phyloP scores from a whole-genome alignment of 495 filamentous ascomycete species.

The Bacidia rubella region DNA sequence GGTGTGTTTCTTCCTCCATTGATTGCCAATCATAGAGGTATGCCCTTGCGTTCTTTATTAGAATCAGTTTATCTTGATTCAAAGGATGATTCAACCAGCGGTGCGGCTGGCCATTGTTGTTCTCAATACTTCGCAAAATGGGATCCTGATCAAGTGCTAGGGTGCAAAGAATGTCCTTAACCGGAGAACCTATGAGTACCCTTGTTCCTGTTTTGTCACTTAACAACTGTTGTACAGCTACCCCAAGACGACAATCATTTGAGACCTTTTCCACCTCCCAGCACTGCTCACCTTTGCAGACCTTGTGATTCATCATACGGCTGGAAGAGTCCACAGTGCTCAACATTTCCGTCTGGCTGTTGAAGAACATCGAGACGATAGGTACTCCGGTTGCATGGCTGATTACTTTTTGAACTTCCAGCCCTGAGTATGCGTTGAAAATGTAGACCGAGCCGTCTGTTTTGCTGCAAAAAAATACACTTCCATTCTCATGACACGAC shows the following conservation, averaged over 20 bases:
- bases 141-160: not conserved
- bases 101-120: not conserved
- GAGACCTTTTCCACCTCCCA: slow-evolving; percentile 1
- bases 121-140: not conserved
- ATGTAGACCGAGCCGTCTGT: slow-evolving; percentile 11
- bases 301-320: slow-evolving; percentile 3
- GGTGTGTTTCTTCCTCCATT: not conserved
- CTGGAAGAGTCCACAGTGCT: slow-evolving; percentile 6
- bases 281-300: not conserved
- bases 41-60: not conserved
- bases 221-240: not conserved
- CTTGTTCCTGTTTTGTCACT: not conserved
- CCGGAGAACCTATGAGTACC: not conserved
- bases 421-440: slow-evolving; percentile 11
- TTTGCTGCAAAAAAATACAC: slow-evolving; percentile 13
- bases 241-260: not conserved
- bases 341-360: not conserved
- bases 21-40: not conserved
- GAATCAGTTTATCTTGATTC: not conserved
- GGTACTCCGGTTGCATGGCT: slow-evolving; percentile 7
- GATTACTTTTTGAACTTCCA: slow-evolving; percentile 5
- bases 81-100: not conserved
- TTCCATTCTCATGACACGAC: not conserved
- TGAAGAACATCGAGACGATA: slow-evolving; percentile 6
- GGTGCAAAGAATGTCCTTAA: not conserved